phyloP scores from a whole-genome alignment of 1,284 basidiomycete species.

The Lentinula novae-zelandiae region DNA sequence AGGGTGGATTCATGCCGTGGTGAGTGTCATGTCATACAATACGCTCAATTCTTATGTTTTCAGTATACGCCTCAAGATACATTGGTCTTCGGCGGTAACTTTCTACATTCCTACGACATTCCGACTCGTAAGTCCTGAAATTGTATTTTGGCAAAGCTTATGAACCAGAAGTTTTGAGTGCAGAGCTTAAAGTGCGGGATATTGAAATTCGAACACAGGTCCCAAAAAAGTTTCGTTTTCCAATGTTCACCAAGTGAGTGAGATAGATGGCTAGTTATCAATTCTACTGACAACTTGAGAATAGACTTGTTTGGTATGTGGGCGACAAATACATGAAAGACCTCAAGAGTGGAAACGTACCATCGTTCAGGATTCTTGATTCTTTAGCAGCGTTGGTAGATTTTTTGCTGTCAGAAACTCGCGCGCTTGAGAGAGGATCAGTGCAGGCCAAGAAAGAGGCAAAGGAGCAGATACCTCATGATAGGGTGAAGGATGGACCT shows the following conservation, averaged over 20 bases:
- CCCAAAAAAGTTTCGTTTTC: slow-evolving; percentile 93
- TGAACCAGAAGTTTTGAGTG: background rate
- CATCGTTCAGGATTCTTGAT: slow-evolving; percentile 62
- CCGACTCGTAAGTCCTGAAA: slow-evolving; percentile 57
- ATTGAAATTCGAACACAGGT: slow-evolving; percentile 94
- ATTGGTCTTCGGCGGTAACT: slow-evolving; percentile 96
- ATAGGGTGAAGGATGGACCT: slow-evolving; percentile 75
- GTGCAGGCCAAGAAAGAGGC: slow-evolving; percentile 66
- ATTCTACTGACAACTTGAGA: slow-evolving; percentile 7
- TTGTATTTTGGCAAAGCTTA: background rate
- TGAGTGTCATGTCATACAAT: slow-evolving; percentile 36
- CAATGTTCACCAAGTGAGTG: slow-evolving; percentile 73
- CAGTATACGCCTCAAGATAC: slow-evolving; percentile 91
- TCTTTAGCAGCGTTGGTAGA: slow-evolving; percentile 69
- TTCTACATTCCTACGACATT: slow-evolving; percentile 83
- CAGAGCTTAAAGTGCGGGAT: slow-evolving; percentile 83
- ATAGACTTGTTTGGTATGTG: slow-evolving; percentile 89
- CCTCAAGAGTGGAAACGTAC: slow-evolving; percentile 61
- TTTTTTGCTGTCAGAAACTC: slow-evolving; percentile 77
- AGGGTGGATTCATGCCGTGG: slow-evolving; percentile 97
- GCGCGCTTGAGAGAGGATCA: slow-evolving; percentile 61
- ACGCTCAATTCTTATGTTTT: background rate
- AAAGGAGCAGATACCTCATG: slow-evolving; percentile 77
- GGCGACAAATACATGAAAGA: slow-evolving; percentile 75
- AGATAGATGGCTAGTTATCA: background rate